phyloP scores from a whole-genome alignment of 495 filamentous ascomycete species.

The Xylaria palmicola region DNA sequence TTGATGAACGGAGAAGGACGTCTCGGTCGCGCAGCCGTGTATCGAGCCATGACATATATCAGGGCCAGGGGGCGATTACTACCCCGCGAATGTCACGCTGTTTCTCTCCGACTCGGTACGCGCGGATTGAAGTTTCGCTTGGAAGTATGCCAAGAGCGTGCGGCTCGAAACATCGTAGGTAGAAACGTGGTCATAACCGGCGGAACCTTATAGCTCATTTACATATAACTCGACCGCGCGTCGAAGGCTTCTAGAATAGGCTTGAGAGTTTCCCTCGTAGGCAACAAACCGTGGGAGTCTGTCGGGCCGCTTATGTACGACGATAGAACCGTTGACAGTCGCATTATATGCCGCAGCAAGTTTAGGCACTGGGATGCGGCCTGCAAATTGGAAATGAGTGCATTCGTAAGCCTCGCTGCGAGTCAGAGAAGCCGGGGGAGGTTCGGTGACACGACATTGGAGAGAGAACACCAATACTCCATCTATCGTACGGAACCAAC shows the following conservation, averaged over 20 bases:
- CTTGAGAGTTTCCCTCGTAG: no score
- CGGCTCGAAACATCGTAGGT: neutral
- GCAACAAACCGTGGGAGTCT: no score
- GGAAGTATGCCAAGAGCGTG: constrained; percentile 7
- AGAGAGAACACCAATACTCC: neutral
- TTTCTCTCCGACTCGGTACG: neutral
- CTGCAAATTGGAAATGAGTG: neutral
- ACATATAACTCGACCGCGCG: neutral
- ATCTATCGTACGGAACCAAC: constrained; percentile 1
- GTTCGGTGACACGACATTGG: neutral
- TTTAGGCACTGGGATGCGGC: neutral
- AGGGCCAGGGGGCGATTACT: neutral
- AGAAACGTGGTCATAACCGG: neutral
- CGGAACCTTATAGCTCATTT: neutral
- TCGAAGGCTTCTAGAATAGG: neutral
- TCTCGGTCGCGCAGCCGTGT: neutral
- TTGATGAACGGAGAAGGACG: neutral
- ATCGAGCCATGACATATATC: constrained; percentile 1
- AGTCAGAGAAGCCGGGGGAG: constrained; percentile 1
- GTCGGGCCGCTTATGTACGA: neutral
- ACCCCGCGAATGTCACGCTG: neutral
- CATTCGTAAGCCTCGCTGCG: neutral
- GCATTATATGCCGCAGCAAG: neutral
- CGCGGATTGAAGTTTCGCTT: constrained; percentile 2
- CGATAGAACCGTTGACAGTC: neutral